Evolutionary conservation across 2,329 filamentous ascomycete genomes (phyloP).

Genomic region (Pseudogymnoascus sp.): DNA sequence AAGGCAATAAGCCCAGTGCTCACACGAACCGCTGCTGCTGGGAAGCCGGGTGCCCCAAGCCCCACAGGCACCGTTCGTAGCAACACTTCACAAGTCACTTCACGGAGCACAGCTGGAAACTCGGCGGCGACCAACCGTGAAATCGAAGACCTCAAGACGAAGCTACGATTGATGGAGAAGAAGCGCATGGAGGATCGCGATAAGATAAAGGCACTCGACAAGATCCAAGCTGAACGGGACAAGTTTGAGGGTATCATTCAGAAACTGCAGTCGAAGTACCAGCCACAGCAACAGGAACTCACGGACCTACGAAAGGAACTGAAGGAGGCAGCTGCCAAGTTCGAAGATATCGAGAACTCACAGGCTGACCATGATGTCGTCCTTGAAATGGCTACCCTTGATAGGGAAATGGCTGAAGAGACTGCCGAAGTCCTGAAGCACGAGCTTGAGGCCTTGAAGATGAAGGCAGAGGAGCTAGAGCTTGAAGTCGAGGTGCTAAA

Average conservation of each 20-base stretch:
- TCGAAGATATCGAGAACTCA: slow-evolving; percentile 61
- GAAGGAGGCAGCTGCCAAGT: slow-evolving; percentile 63
- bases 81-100: slow-evolving; percentile 20
- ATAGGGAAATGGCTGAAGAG: slow-evolving; percentile 95
- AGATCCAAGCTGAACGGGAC: slow-evolving; percentile 66
- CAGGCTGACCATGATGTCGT: slow-evolving; percentile 79
- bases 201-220: slow-evolving; percentile 69
- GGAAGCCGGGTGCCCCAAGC: slow-evolving; percentile 19
- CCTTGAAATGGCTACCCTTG: slow-evolving; percentile 78
- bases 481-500: slow-evolving; percentile 79
- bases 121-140: slow-evolving; percentile 40
- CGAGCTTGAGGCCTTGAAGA: slow-evolving; percentile 69
- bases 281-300: slow-evolving; percentile 75
- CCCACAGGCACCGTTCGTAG: slow-evolving; percentile 12
- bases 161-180: slow-evolving; percentile 78
- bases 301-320: slow-evolving; percentile 66
- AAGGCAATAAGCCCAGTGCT: slow-evolving; percentile 24
- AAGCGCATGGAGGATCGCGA: slow-evolving; percentile 81
- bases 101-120: slow-evolving; percentile 19
- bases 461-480: slow-evolving; percentile 73
- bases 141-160: slow-evolving; percentile 81
- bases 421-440: slow-evolving; percentile 73
- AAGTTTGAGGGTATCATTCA: slow-evolving; percentile 79
- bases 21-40: slow-evolving; percentile 19
- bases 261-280: slow-evolving; percentile 82